Evolutionary conservation across 768 basidiomycete species (phyloP), one percentile per base, ranked within the genome.

Genomic region (Postia placenta): DNA sequence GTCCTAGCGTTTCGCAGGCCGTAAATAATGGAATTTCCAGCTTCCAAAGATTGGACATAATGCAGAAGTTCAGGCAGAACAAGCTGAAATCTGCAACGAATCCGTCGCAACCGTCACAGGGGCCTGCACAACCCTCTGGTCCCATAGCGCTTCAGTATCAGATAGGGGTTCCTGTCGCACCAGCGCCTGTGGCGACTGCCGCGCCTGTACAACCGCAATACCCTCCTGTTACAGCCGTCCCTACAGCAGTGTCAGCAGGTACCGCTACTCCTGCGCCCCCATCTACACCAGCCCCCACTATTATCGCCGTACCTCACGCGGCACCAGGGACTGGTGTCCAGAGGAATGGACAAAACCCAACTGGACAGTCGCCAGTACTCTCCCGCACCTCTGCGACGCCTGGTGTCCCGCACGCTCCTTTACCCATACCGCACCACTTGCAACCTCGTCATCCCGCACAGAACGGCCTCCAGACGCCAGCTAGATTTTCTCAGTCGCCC

Each of bases 41-140:
- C 48, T 85, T 80, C 61, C 69, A 72, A 26, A 70, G 85, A 55
- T 56, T 85, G 66, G 83, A 86, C 15, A 65, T 72, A 28, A 63
- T 78, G 15, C 47, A 56, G 51, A 40, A 39, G 25, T 27, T 44
- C 0, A 50, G 47, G 33, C 35, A 48, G 39, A 47, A 47, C 19
- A 55, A 53, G 42, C 37, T 44, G 14, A 43, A 46, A n/a, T 22
- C 49, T 20, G 11, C 53, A 15, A 11, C 45, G n/a, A 2, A 48
- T 9, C 40, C 45, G 19, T 23, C 47, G 27, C 49, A 51, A 26
- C 24, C 38, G 9, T 42, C 26, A 17, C 48, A 42, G 41, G 41
- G 6, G 41, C 20, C 41, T 6, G 12, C 20, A 20, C 41, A 20
- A 22, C n/a, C n/a, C n/a, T n/a, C n/a, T n/a, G n/a, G n/a, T n/a